Evolutionary conservation across 2,329 filamentous ascomycete genomes (phyloP).

Genomic region (Xylogone sp.): DNA sequence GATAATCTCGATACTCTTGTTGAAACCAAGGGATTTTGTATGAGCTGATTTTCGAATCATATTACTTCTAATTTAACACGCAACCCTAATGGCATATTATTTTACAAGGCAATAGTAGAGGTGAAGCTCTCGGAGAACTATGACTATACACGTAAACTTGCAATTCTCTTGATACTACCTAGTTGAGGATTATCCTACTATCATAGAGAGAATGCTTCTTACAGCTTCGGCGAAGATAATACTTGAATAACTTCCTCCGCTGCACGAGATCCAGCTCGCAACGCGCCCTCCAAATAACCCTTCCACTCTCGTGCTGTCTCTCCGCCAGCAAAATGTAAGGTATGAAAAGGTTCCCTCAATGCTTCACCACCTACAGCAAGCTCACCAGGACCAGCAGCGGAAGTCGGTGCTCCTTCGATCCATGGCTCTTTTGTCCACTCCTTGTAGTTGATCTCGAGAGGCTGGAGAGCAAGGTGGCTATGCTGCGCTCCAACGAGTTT

Average conservation of each 20-base stretch:
- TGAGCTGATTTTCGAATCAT: not conserved
- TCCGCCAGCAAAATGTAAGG: constrained; percentile 51
- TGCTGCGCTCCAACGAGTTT: not conserved
- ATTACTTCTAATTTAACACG: too few species aligned
- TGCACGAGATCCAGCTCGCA: constrained; percentile 44
- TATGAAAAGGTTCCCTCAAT: constrained; percentile 31
- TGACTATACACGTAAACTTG: too few species aligned
- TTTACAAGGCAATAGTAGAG: too few species aligned
- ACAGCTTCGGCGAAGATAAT: not conserved
- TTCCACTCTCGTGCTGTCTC: constrained; percentile 51
- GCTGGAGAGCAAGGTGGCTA: not conserved
- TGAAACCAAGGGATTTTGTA: not conserved
- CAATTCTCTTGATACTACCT: too few species aligned
- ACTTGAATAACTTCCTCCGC: constrained; percentile 38
- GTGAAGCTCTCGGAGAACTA: too few species aligned
- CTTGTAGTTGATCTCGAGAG: not conserved
- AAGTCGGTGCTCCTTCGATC: not conserved
- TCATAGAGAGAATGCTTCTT: not conserved
- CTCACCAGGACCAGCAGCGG: constrained; percentile 32
- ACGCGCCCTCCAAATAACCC: constrained; percentile 56
- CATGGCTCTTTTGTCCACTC: not conserved
- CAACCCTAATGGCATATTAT: too few species aligned
- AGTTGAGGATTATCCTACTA: too few species aligned
- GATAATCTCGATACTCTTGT: not conserved
- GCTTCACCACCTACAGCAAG: constrained; percentile 29